Evolutionary conservation across 1,284 basidiomycete species (phyloP).

Genomic region (Erythrobasidium hasegawianum): DNA sequence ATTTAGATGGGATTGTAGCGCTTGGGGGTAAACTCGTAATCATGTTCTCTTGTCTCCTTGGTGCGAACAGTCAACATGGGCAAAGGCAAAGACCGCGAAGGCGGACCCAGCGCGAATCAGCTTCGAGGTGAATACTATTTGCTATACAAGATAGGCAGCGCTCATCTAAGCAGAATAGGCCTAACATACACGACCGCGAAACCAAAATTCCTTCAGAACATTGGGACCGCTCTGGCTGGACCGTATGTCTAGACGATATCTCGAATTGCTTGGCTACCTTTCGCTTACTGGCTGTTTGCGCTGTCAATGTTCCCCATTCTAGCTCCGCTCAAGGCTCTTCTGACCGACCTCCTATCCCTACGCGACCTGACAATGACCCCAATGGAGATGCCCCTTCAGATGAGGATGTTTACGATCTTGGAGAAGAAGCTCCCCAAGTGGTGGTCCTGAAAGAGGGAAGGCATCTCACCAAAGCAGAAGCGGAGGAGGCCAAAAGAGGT

Average conservation of each 20-base stretch:
- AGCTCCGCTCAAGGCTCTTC: background rate
- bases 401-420: constrained; percentile 61
- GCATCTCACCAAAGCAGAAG: constrained; percentile 69
- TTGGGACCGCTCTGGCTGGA: constrained; percentile 26
- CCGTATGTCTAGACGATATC: constrained; percentile 3
- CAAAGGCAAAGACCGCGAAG: constrained; percentile 20
- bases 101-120: constrained; percentile 28
- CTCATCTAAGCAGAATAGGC: no score
- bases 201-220: constrained; percentile 24
- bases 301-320: background rate
- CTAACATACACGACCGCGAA: constrained; percentile 15
- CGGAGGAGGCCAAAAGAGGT: constrained; percentile 60
- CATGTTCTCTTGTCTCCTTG: background rate
- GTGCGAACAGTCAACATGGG: background rate
- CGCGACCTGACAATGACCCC: constrained; percentile 61
- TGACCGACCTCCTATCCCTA: constrained; percentile 45
- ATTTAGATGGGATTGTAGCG: no score
- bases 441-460: constrained; percentile 79
- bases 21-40: no score
- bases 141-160: no score
- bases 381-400: constrained; percentile 65
- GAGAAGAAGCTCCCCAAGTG: constrained; percentile 75
- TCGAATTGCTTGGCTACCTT: background rate
- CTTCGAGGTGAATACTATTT: constrained; percentile 17
- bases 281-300: no score